Percentiles rank a stretch among this genome's conserved stretches.
Conservation (phyloP, 176 grass and related monocot genomes). For the Musa itinerans region DNA sequence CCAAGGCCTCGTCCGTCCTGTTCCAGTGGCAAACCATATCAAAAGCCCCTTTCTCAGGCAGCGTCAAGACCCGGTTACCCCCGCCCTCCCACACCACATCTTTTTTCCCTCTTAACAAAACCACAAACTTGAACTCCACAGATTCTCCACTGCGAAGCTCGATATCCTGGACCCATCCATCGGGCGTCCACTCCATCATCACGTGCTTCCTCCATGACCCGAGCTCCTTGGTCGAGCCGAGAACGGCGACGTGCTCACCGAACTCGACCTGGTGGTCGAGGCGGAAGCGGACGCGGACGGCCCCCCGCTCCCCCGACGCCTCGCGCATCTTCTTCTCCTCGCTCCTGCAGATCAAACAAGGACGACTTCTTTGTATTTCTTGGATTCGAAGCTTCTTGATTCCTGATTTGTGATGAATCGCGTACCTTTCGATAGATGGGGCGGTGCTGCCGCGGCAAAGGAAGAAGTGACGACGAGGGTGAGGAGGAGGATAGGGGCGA, state of each 20-base stretch:
- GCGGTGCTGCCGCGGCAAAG: constrained; percentile 16
- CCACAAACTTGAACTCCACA: constrained; percentile 84
- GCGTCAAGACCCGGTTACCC: constrained; percentile 38
- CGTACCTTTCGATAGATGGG: constrained; percentile 36
- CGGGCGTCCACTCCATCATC: constrained; percentile 54
- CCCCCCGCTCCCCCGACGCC: constrained; percentile 19
- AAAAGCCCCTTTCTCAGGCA: constrained; percentile 59
- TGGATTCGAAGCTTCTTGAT: not conserved
- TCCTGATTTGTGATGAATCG: not conserved
- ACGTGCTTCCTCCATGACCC: constrained; percentile 64
- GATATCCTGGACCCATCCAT: constrained; percentile 71
- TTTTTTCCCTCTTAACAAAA: constrained; percentile 40
- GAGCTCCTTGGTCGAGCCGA: constrained; percentile 61
- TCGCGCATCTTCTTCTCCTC: constrained; percentile 30
- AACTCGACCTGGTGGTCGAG: constrained; percentile 79
- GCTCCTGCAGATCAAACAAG: constrained; percentile 31
- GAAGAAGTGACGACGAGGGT: not conserved
- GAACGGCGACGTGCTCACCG: constrained; percentile 71
- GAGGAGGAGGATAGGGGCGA: not conserved
- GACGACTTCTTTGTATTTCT: not conserved
- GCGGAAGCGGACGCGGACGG: constrained; percentile 36
- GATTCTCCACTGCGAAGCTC: constrained; percentile 32
- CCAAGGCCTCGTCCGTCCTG: constrained; percentile 49
- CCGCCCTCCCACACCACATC: constrained; percentile 68
- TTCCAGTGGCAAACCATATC: constrained; percentile 67